Percentiles rank a stretch among this genome's conserved stretches.
phyloP scores from a whole-genome alignment of 2,329 filamentous ascomycete genomes.

The Samsoniella hepiali region DNA sequence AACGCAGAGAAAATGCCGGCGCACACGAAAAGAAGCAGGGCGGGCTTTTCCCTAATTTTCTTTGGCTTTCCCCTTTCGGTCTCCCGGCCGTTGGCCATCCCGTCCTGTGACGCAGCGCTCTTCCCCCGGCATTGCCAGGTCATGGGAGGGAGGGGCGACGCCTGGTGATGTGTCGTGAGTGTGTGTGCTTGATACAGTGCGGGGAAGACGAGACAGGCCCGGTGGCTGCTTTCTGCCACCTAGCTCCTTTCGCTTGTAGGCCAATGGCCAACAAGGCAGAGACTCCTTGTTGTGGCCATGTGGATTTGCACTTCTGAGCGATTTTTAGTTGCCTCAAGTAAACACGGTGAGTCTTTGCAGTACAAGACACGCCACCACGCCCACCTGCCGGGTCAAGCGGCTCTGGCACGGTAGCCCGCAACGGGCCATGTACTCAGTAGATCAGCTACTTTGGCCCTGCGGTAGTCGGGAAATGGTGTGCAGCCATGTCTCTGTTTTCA shows the following conservation, averaged over 20 bases:
- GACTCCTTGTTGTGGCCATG: neutral
- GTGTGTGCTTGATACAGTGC: constrained; percentile 2
- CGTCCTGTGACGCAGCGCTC: neutral
- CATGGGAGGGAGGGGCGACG: neutral
- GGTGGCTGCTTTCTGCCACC: neutral
- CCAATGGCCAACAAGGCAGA: neutral
- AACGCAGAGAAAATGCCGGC: neutral
- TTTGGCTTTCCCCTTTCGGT: neutral
- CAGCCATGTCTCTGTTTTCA: neutral
- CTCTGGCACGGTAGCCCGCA: neutral
- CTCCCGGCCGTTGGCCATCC: neutral
- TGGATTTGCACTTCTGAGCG: constrained; percentile 6
- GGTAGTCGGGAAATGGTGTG: neutral
- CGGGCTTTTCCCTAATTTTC: neutral
- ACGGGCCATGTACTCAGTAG: neutral
- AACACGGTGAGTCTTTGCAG: neutral
- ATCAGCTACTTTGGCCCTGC: neutral
- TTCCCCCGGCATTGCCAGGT: neutral
- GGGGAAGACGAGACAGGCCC: constrained; percentile 9
- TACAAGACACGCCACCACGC: neutral
- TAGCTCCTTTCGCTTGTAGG: constrained; percentile 3
- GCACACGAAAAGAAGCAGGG: neutral
- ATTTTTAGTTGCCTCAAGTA: neutral
- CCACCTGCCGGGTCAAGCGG: neutral
- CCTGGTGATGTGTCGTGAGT: constrained; percentile 5